Evolutionary conservation across 2,329 filamentous ascomycete genomes (phyloP), one percentile per base, ranked within the genome.

Genomic region (Colletotrichum neosansevieriae): DNA sequence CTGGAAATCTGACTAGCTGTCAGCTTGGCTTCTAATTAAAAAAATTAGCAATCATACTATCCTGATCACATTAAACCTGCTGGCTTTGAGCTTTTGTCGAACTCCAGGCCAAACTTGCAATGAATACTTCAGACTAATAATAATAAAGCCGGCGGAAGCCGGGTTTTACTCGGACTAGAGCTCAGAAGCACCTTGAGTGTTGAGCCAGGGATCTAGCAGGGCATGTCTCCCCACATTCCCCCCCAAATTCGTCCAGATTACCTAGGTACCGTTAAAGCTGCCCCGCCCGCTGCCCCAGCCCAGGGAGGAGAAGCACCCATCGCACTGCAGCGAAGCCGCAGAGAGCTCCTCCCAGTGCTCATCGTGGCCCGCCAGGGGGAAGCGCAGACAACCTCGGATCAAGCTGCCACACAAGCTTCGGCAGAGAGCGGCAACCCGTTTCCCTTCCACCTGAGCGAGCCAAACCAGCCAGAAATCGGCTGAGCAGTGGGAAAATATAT

Each of bases 311-410:
- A 21, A 29, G 58, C 47, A 50, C 57, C 57, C 57, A 49, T 59
- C 36, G 45, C 19, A 15, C 34, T 40, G n/a, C 49, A 42, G 49
- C 45, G 47, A 54, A 19, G 36, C 36, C 54, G n/a, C 32, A 40
- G 34, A 24, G 29, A 53, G 45, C 47, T 51, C 58, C 36, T 42
- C 58, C 34, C 19, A 19, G 57, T 24, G 58, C 60, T 42, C 38
- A 68, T 68, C 65, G 59, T 65, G 54, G 61, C 64, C 53, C n/a
- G 53, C 65, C 65, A 68, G 54, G 65, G 65, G 61, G 65, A 65
- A 50, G 65, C 65, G 67, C 67, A 69, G 36, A 60, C 70, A 71
- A 71, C 70, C 70, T 71, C 67, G 70, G 70, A 71, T 68, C 70
- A 71, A 64, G 62, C 53, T 63, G 67, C 62, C 67, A 62, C 70